These are phyloP conservation scores for Fusarium sp. DNA, from an alignment of 2,329 filamentous ascomycete genomes.

Conservation along the genomic window DNA sequence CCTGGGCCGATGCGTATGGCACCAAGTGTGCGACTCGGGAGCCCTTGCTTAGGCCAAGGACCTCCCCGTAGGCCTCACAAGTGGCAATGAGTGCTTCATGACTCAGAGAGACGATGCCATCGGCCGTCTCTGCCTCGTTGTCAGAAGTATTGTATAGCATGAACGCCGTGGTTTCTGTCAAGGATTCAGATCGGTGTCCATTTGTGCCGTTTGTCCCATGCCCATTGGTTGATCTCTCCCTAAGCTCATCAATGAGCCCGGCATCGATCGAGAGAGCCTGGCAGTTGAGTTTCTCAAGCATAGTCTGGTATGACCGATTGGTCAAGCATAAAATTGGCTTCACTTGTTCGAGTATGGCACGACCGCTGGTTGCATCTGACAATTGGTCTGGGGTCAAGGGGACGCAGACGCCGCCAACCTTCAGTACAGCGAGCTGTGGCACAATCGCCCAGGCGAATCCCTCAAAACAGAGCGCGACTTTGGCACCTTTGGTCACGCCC, in stretches of 20 bases:
- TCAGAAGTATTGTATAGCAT: constrained; percentile 13
- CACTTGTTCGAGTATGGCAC: constrained; percentile 11
- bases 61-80: constrained; percentile 9
- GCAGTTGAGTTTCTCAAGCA: constrained; percentile 10
- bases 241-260: constrained; percentile 10
- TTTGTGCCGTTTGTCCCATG: constrained; percentile 12
- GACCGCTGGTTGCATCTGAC: constrained; percentile 4
- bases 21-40: constrained; percentile 12
- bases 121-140: constrained; percentile 8
- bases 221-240: constrained; percentile 7
- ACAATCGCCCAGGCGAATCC: constrained; percentile 2
- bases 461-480: constrained; percentile 13
- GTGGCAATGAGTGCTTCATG: constrained; percentile 15
- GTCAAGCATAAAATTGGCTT: constrained; percentile 19
- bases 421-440: constrained; percentile 13
- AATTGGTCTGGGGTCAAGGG: constrained; percentile 11
- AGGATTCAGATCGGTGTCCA: constrained; percentile 10
- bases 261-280: constrained; percentile 13
- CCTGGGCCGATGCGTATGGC: constrained; percentile 13
- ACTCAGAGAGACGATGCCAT: constrained; percentile 12
- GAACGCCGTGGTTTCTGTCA: constrained; percentile 10
- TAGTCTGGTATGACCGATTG: constrained; percentile 7
- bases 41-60: constrained; percentile 13
- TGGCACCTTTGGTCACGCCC: constrained; percentile 8
- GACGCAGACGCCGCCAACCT: constrained; percentile 11